Base-by-base conservation (phyloP, 495 filamentous ascomycete species). In the Amniculicola lignicola region DNA sequence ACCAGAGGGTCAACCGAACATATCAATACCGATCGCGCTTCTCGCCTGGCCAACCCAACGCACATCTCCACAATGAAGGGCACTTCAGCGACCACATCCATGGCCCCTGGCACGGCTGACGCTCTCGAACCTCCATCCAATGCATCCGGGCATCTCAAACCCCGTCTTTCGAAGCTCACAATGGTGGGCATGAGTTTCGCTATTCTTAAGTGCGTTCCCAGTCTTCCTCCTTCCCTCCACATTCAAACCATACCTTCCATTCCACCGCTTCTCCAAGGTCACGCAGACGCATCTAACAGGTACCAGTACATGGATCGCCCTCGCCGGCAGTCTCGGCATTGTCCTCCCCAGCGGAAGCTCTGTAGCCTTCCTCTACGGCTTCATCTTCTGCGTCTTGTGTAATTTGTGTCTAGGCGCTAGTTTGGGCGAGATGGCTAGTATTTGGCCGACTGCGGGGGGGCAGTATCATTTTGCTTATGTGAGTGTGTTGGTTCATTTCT, bases 311-410 rank as follows among this genome's bases (percentile, higher is more conserved):
- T 48, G 45, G 45, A 48, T 48, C 21, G 27, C 45, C 10, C 45
- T 48, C n/a, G 27, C 45, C n/a, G 45, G 45, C 7, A 48, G 45
- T 48, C 45, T 48, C n/a, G 45, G 45, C 2, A 27, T 48, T 22
- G 45, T 48, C 27, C 33, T 48, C 27, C 27, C 27, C n/a, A 48
- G 45, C 22, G 45, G 45, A 33, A 21, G 45, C 45, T 48, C 45
- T 18, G 45, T 48, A 5, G 45, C 45, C 10, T 48, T 48, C 21
- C 45, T 48, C 7, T 48, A 48, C 18, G 45, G 45, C 27, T 48
- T 48, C 27, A 35, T 48, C 4, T 48, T 48, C 45, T 48, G 45
- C 28, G 45, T 48, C 4, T 29, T 48, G 14, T 48, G 45, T 16
- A 48, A 48, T 33, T 29, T 48, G 19, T 48, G 45, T 36, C 18